phyloP scores from a whole-genome alignment of 140 eudicot genomes.

The Cichorium intybus region DNA sequence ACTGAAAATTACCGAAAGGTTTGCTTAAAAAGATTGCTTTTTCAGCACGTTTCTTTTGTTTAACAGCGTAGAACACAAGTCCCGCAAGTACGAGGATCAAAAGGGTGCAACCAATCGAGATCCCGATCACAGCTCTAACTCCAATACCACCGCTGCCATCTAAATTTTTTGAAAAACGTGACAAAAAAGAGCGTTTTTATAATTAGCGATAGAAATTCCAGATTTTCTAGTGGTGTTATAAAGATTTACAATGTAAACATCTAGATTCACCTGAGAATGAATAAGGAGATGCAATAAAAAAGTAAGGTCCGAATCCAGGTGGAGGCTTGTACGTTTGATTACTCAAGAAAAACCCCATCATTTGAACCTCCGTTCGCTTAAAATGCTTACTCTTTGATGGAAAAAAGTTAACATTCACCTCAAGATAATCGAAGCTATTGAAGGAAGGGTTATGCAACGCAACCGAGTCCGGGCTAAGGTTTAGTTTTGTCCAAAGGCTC shows the following conservation, averaged over 20 bases:
- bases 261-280: constrained; percentile 54
- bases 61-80: constrained; percentile 61
- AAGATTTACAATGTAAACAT: not conserved
- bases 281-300: constrained; percentile 70
- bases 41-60: constrained; percentile 84
- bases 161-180: too few relatives aligned
- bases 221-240: not conserved
- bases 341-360: constrained; percentile 71
- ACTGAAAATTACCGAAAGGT: constrained; percentile 63
- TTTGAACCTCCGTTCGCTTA: constrained; percentile 59
- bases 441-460: constrained; percentile 68
- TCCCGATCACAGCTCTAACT: constrained; percentile 48
- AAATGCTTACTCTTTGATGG: constrained; percentile 65
- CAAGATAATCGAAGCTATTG: constrained; percentile 68
- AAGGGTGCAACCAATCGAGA: constrained; percentile 51
- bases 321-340: constrained; percentile 95
- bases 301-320: constrained; percentile 73
- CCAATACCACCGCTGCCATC: constrained; percentile 39
- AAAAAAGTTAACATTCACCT: constrained; percentile 62
- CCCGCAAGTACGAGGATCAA: constrained; percentile 59
- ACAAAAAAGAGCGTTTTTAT: too few relatives aligned
- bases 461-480: constrained; percentile 72
- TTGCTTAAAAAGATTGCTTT: constrained; percentile 73
- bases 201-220: not conserved
- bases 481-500: constrained; percentile 71